Evolutionary conservation across 768 basidiomycete species (phyloP), one percentile per base, ranked within the genome.

Genomic region (Candolleomyces efflorescens): DNA sequence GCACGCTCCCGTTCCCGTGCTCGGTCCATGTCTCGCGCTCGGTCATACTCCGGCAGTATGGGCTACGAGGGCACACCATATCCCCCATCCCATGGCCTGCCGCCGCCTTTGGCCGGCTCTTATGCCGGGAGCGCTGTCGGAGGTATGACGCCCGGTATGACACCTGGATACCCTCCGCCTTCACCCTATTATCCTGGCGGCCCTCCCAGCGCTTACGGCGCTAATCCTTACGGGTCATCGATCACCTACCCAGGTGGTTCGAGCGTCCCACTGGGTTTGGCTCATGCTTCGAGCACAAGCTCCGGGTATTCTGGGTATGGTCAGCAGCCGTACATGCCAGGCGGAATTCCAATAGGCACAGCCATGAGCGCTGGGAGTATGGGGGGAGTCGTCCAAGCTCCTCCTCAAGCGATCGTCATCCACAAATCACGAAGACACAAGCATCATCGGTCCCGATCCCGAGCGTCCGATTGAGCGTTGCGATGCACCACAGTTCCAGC

Each of bases 1-100:
- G 68, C 65, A 20, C 75, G 75, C 6, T 76, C 77, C 1, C 71
- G 65, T 23, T 77, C 78, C 9, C 71, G 72, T 23, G 73, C 67
- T 54, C 69, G 73, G 22, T 70, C 74, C 32, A 66, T 66, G 48
- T 72, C 67, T 20, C 62, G 62, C 56, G 49, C 49, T 47, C 49
- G 59, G 38, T 49, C 64, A 32, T 63, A 60, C 63, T 52, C 65
- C 56, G 57, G 64, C 66, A 44, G 51, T 70, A 62, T 55, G 64
- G 66, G 55, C 22, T 44, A 23, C 39, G 20, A 43, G 4, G 49
- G 49, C 5, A 51, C 49, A 12, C 49, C 49, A 36, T 51, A 51
- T 15, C 49, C 49, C 10, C 24, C 20, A 51, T 27, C 23, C 49
- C 49, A 23, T 5, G 15, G 49, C 26, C 49, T 26, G 10, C 15